Evolutionary conservation across 257 asterid species (phyloP), one percentile per base, ranked within the genome.

Genomic region (Capsicum pubescens): DNA sequence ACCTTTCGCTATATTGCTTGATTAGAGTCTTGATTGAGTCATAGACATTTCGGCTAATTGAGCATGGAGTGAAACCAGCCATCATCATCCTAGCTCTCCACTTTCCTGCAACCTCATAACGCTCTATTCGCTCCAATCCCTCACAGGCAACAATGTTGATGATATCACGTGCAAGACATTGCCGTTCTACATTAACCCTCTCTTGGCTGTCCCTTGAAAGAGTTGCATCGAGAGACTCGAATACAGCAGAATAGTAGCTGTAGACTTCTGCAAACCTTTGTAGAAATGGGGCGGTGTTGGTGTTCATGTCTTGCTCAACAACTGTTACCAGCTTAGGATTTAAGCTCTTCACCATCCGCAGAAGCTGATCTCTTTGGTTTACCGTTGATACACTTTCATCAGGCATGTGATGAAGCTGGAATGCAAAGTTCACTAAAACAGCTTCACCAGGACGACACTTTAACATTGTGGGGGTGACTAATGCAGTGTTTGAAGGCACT

Each of bases 381-480:
- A 90, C 90, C 0, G 94, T 93, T 0, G 98, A 94, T 6, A 94
- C 99, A 35, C 98, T 96, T 91, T 96, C 99, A 74, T 96, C 98
- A 0, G 98, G 99, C 92, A 94, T 84, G 92, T 96, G 99, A 90
- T 96, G 99, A 82, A 96, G 98, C 95, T 94, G 99, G 87, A 96
- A 96, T 2, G 99, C 98, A 7, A 94, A 96, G 87, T 96, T 96
- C 67, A 96, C 97, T 0, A 96, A 79, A 9, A 94, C 74, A 44
- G 97, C 97, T 85, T 94, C 97, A 5, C 90, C 92, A 1, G 95
- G 94, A 74, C 60, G 90, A 87, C 93, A 85, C 7, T 86, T 84
- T 0, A 94, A 93, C 89, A 90, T 84, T 5, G 85, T 78, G 7
- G 93, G 93, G 35, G 93, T 87, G 55, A 96, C 92, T 67, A 94